Evolutionary conservation across 2,329 filamentous ascomycete species (phyloP).

Genomic region (Nannizziopsis arthrosporioides): DNA sequence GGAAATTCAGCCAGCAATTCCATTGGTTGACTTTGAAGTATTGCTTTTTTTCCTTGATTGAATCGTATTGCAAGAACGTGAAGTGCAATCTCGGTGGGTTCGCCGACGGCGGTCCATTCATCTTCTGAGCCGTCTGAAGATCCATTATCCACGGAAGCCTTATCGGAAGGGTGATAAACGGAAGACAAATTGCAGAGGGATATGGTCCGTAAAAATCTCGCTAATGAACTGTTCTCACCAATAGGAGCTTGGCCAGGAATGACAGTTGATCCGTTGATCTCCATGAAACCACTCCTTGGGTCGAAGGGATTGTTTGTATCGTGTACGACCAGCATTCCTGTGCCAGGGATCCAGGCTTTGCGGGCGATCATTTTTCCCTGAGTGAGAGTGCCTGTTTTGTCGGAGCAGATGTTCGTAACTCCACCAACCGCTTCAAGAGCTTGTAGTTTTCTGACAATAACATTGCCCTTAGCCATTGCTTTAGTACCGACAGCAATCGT

Average conservation of each 20-base stretch:
- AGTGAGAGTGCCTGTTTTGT: slow-evolving; percentile 44
- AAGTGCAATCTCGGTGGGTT: slow-evolving; percentile 56
- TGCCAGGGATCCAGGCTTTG: slow-evolving; percentile 41
- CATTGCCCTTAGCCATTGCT: slow-evolving; percentile 40
- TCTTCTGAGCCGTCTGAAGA: slow-evolving; percentile 26
- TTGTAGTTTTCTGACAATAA: slow-evolving; percentile 42
- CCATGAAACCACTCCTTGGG: slow-evolving; percentile 35
- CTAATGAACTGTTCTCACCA: slow-evolving; percentile 7
- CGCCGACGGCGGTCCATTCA: slow-evolving; percentile 48
- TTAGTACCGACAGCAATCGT: slow-evolving; percentile 49
- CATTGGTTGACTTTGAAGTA: slow-evolving; percentile 36
- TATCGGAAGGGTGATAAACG: slow-evolving; percentile 35
- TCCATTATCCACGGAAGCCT: slow-evolving; percentile 12
- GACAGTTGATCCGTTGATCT: slow-evolving; percentile 12
- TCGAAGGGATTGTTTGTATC: slow-evolving; percentile 42
- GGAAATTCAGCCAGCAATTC: slow-evolving; percentile 50
- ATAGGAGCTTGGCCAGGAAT: slow-evolving; percentile 4
- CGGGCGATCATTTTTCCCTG: slow-evolving; percentile 48
- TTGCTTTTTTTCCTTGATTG: slow-evolving; percentile 39
- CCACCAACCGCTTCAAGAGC: slow-evolving; percentile 46
- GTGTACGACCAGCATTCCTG: slow-evolving; percentile 42
- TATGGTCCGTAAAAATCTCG: slow-evolving; percentile 46
- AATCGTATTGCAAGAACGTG: slow-evolving; percentile 58
- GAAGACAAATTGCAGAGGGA: slow-evolving; percentile 50
- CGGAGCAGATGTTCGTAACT: slow-evolving; percentile 42